Base-by-base conservation (phyloP, 2,329 filamentous ascomycete species). In the Didymella exigua region DNA sequence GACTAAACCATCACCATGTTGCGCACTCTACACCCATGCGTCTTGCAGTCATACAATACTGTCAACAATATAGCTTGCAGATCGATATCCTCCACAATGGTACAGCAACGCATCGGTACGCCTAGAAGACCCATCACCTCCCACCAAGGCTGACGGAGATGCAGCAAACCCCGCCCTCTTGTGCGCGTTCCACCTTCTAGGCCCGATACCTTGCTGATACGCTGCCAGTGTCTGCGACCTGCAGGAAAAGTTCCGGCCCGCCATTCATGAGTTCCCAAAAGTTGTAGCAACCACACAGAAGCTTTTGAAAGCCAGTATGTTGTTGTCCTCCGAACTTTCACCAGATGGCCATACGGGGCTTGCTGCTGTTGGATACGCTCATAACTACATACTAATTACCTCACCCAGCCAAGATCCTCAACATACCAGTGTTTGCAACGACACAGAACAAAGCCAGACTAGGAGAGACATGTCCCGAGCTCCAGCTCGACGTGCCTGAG, bases 161-260 rank as follows among this genome's bases (percentile, higher is more conserved):
- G 53, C 55, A 73, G 67, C 68, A 59, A 77, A 75, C 66, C 74
- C 75, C 62, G 74, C 72, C 47, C 70, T 77, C 49, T 77, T 77
- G 75, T 76, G 71, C 53, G 69, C 43, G 38, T 33, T 38, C 51
- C 57, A 41, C 44, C 48, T 30, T 23, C 42, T 44, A 48, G 27
- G 27, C 29, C 47, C 9, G 40, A 14, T 33, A 38, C 48, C 37
- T 19, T 49, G 55, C 68, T 73, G 58, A 73, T 58, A 24, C 50
- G 10, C 18, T 46, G 6, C 30, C 56, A 97, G 93, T 69, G 85
- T 98, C 72, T 98, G 93, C 79, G 93, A 98, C 71, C 82, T 98
- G 60, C 93, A 98, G 78, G 93, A 97, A 65, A 96, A 92, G 75
- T 98, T 98, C 78, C 85, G 91, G 58, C 80, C 81, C 8, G 88